These are phyloP conservation scores for Collybiopsis confluens DNA, from an alignment of 768 basidiomycete genomes.

Conservation along the genomic window DNA sequence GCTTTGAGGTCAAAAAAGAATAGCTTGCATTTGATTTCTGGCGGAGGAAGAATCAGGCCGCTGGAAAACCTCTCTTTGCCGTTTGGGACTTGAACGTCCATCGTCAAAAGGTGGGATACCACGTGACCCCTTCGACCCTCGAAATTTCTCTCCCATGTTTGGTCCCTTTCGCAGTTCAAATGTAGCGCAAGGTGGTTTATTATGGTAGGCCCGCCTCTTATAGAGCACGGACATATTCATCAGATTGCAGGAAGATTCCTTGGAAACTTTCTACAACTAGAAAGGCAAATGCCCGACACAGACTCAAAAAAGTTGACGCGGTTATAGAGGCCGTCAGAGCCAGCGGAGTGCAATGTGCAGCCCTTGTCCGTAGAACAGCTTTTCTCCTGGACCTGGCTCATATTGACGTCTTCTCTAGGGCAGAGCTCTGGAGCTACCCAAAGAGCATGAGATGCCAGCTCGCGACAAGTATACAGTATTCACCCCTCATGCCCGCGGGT, in stretches of 20 bases:
- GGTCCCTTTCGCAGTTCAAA: constrained; percentile 77
- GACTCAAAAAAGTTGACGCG: constrained; percentile 89
- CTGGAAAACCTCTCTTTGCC: constrained; percentile 60
- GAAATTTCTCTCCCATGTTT: constrained; percentile 53
- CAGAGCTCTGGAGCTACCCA: constrained; percentile 78
- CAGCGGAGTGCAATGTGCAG: constrained; percentile 73
- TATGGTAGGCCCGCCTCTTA: constrained; percentile 53
- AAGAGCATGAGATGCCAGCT: constrained; percentile 88
- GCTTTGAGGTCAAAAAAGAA: constrained; percentile 5
- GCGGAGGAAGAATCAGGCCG: constrained; percentile 92
- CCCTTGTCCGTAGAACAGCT: constrained; percentile 55
- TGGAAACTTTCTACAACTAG: constrained; percentile 90
- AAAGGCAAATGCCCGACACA: constrained; percentile 85
- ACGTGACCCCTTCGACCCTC: constrained; percentile 14
- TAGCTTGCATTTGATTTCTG: constrained; percentile 85
- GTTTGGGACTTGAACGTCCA: constrained; percentile 37
- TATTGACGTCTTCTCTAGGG: constrained; percentile 35
- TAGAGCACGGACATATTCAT: not conserved
- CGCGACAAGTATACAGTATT: constrained; percentile 96
- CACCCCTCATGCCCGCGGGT: constrained; percentile 61
- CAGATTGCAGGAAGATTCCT: constrained; percentile 75
- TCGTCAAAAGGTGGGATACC: constrained; percentile 14
- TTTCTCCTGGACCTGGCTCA: not conserved
- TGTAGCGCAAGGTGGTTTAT: constrained; percentile 68
- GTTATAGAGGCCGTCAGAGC: constrained; percentile 86